Evolutionary conservation across 352 stramenopile genomes (phyloP).

Genomic region (Nothophytophthora sp.): DNA sequence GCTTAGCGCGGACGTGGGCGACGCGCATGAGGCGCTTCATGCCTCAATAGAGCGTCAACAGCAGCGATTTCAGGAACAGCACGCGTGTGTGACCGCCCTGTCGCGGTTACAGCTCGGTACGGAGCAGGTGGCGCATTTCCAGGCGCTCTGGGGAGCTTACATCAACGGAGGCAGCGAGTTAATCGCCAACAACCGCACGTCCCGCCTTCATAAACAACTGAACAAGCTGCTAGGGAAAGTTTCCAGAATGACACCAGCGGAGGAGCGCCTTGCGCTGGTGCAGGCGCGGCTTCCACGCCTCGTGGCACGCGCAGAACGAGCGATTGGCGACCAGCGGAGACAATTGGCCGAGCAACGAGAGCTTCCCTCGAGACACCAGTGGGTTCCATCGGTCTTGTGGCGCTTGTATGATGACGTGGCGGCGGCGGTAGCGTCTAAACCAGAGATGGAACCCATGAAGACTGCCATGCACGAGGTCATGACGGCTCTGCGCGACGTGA

Average conservation of each 20-base stretch:
- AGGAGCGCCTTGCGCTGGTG: slow-evolving; percentile 3
- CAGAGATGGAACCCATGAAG: slow-evolving; percentile 18
- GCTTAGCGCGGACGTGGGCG: slow-evolving; percentile 12
- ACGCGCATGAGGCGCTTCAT: slow-evolving; percentile 4
- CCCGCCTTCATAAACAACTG: slow-evolving; percentile 11
- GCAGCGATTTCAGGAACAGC: slow-evolving; percentile 8
- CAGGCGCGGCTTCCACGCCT: slow-evolving; percentile 16
- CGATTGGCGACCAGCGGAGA: slow-evolving; percentile 6
- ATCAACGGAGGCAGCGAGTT: slow-evolving; percentile 11
- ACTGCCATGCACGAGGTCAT: slow-evolving; percentile 32
- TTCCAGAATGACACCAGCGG: not conserved
- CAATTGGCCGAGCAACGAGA: slow-evolving; percentile 12
- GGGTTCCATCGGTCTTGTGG: slow-evolving; percentile 37
- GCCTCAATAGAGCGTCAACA: slow-evolving; percentile 6
- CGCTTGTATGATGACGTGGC: slow-evolving; percentile 29
- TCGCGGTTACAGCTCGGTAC: slow-evolving; percentile 7
- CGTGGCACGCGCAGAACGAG: slow-evolving; percentile 13
- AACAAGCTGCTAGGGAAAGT: slow-evolving; percentile 20
- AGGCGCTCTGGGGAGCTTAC: slow-evolving; percentile 14
- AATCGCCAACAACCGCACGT: not conserved
- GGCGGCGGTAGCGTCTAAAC: not conserved
- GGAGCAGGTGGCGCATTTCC: slow-evolving; percentile 17
- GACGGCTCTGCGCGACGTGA: slow-evolving; percentile 22
- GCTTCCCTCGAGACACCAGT: slow-evolving; percentile 31
- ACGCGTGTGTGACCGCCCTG: slow-evolving; percentile 7